phyloP scores from a whole-genome alignment of 2,329 filamentous ascomycete genomes.

The Cladosporium sphaerospermum region DNA sequence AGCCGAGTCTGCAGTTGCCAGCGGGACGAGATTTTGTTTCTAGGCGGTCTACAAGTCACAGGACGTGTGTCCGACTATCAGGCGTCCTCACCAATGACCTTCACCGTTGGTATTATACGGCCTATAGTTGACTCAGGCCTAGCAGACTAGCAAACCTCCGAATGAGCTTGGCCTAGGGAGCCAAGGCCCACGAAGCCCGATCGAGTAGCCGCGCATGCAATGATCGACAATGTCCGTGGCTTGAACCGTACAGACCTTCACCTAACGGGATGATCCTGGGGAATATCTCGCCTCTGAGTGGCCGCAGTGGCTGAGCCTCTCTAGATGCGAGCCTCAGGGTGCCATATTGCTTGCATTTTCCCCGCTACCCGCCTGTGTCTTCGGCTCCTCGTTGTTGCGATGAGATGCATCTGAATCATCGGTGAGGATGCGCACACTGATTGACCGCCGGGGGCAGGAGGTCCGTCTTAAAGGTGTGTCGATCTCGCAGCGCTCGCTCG shows the following conservation, averaged over 20 bases:
- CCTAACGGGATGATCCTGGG: neutral
- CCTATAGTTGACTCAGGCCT: no score
- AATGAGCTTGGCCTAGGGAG: no score
- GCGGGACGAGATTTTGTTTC: no score
- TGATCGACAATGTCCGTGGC: neutral
- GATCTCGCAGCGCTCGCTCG: neutral
- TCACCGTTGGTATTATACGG: no score
- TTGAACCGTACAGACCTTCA: neutral
- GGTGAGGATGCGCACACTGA: neutral
- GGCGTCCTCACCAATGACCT: no score
- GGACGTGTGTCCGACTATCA: no score
- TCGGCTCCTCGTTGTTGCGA: slow-evolving; percentile 11
- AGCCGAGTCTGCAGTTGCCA: no score
- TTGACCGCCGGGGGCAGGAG: neutral
- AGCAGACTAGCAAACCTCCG: no score
- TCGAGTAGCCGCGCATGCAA: neutral
- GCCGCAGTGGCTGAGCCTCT: neutral
- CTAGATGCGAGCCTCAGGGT: neutral
- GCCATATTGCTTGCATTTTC: neutral
- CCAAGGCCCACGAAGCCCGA: neutral
- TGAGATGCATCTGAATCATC: neutral
- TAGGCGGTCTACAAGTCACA: no score
- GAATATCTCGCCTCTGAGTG: neutral
- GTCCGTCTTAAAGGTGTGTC: neutral
- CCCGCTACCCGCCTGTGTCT: slow-evolving; percentile 6